phyloP scores from a whole-genome alignment of 495 filamentous ascomycete genomes.

The Cercophora samala region DNA sequence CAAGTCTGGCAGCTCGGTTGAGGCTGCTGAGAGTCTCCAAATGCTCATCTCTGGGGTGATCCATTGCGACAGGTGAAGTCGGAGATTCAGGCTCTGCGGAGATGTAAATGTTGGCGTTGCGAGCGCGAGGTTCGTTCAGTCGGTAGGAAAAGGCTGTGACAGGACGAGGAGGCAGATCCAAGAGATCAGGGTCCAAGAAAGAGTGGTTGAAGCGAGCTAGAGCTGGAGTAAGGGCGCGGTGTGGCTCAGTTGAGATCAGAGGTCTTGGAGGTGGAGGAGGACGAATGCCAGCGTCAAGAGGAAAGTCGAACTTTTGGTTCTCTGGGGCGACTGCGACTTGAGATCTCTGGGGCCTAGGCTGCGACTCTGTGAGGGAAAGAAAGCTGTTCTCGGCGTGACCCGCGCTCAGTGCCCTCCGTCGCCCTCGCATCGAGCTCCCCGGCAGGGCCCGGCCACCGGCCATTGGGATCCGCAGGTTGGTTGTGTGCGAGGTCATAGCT shows the following conservation, averaged over 20 bases:
- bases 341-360: too few relatives aligned
- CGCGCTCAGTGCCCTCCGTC: background rate
- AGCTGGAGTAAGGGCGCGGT: background rate
- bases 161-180: background rate
- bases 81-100: background rate
- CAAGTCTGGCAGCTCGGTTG: background rate
- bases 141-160: background rate
- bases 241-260: background rate
- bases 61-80: background rate
- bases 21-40: background rate
- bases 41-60: background rate
- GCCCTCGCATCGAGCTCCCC: constrained; percentile 7
- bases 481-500: background rate
- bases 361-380: background rate
- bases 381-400: background rate
- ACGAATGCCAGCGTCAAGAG: background rate
- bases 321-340: background rate
- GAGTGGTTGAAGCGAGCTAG: background rate
- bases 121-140: background rate
- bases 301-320: background rate
- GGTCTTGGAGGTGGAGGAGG: background rate
- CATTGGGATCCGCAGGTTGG: constrained; percentile 11
- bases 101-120: background rate
- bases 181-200: background rate
- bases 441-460: constrained; percentile 14